These are phyloP conservation scores for Rhynchospora pubera DNA, from an alignment of 176 grass and related monocot genomes.

Conservation along the genomic window DNA sequence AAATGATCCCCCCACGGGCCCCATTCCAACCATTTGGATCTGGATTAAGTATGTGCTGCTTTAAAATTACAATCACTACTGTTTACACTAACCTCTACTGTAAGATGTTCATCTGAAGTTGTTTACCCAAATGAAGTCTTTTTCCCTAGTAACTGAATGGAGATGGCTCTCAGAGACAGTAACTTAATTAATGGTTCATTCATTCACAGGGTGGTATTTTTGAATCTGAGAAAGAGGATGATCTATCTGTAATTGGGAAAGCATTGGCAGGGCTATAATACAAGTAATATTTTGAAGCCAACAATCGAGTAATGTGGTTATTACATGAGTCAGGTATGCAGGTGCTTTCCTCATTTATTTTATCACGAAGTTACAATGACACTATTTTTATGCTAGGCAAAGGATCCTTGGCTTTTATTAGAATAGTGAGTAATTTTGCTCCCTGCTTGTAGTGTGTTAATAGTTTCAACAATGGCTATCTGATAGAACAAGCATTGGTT, in stretches of 20 bases:
- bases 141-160: background rate
- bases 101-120: background rate
- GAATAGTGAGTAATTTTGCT: background rate
- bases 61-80: background rate
- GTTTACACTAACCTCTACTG: background rate
- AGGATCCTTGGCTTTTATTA: background rate
- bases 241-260: background rate
- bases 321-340: background rate
- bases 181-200: constrained; percentile 10
- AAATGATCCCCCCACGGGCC: no score
- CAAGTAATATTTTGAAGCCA: background rate
- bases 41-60: background rate
- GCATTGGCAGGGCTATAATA: background rate
- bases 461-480: constrained; percentile 1
- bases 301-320: background rate
- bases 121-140: background rate
- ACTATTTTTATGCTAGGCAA: background rate
- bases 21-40: no score
- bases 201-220: background rate
- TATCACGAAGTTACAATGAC: background rate
- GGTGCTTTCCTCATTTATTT: background rate
- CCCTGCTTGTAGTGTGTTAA: background rate
- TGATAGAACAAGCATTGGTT: background rate
- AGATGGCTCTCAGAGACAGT: background rate
- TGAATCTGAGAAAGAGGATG: constrained; percentile 9